phyloP scores from a whole-genome alignment of 139 green algal species.

The Chlorella sp. region DNA sequence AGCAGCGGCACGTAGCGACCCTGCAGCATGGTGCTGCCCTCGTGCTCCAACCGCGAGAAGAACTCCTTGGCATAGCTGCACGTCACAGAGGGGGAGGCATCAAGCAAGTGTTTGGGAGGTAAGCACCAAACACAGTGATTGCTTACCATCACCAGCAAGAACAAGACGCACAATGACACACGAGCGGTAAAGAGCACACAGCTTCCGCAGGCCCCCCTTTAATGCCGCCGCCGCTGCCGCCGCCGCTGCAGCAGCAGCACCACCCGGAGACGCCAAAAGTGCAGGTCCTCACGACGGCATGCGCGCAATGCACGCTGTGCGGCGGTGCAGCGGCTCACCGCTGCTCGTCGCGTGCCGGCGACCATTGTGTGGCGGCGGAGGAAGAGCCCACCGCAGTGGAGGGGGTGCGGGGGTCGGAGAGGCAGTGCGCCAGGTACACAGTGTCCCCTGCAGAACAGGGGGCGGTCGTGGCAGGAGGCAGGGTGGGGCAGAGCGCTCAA shows the following conservation, averaged over 20 bases:
- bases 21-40: constrained; percentile 45
- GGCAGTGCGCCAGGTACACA: constrained; percentile 45
- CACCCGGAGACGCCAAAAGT: neutral
- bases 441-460: constrained; percentile 37
- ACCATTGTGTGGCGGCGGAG: constrained; percentile 38
- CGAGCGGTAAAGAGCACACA: too few species aligned
- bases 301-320: neutral
- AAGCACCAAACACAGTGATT: too few species aligned
- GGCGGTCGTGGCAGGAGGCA: neutral
- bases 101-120: neutral
- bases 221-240: neutral
- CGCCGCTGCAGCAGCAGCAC: neutral
- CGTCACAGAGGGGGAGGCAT: too few species aligned
- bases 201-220: too few species aligned
- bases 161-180: too few species aligned
- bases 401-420: constrained; percentile 37
- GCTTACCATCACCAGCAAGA: too few species aligned
- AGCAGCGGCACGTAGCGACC: constrained; percentile 41
- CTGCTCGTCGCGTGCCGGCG: constrained; percentile 32
- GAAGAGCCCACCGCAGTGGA: constrained; percentile 42
- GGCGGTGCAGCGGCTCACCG: neutral
- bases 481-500: neutral
- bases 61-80: constrained; percentile 32
- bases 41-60: constrained; percentile 36
- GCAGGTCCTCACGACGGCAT: neutral